These are phyloP conservation scores for Lignosus rhinocerotis DNA, from an alignment of 1,284 basidiomycete species.

Conservation along the genomic window DNA sequence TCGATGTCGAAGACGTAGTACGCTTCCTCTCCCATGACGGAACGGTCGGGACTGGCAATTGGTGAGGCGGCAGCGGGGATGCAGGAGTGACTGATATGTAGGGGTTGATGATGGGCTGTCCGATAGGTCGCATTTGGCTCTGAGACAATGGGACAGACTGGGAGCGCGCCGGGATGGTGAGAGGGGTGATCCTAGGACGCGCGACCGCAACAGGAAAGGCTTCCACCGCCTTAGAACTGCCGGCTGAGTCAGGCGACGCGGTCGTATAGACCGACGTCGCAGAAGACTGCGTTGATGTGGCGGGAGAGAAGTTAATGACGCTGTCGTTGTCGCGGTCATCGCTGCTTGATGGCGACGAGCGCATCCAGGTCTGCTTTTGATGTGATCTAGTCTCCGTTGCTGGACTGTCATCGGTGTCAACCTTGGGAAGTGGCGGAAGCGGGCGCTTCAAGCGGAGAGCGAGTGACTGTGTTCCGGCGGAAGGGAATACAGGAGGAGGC, in stretches of 20 bases:
- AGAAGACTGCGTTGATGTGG: constrained; percentile 13
- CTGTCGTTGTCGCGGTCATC: constrained; percentile 18
- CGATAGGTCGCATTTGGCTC: constrained; percentile 6
- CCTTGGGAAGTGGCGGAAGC: constrained; percentile 19
- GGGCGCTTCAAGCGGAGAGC: constrained; percentile 15
- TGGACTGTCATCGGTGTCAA: constrained; percentile 9
- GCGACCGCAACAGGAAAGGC: neutral
- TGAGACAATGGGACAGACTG: constrained; percentile 6
- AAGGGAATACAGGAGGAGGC: constrained; percentile 11
- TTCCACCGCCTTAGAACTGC: constrained; percentile 9
- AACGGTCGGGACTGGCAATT: neutral
- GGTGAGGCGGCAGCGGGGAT: constrained; percentile 8
- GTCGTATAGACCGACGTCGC: constrained; percentile 9
- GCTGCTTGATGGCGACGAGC: constrained; percentile 17
- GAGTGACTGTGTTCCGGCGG: constrained; percentile 9
- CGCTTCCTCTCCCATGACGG: constrained; percentile 1
- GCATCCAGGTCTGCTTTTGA: constrained; percentile 5
- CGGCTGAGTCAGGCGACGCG: constrained; percentile 9
- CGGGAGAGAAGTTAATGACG: constrained; percentile 9
- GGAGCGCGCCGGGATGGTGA: constrained; percentile 16
- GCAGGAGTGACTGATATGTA: constrained; percentile 22
- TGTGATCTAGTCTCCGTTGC: constrained; percentile 4
- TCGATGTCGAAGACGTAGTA: constrained; percentile 12
- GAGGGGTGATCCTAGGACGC: constrained; percentile 6
- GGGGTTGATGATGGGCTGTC: constrained; percentile 19